Conservation (phyloP, 2,329 filamentous ascomycete genomes). For the Botryotinia calthae region DNA sequence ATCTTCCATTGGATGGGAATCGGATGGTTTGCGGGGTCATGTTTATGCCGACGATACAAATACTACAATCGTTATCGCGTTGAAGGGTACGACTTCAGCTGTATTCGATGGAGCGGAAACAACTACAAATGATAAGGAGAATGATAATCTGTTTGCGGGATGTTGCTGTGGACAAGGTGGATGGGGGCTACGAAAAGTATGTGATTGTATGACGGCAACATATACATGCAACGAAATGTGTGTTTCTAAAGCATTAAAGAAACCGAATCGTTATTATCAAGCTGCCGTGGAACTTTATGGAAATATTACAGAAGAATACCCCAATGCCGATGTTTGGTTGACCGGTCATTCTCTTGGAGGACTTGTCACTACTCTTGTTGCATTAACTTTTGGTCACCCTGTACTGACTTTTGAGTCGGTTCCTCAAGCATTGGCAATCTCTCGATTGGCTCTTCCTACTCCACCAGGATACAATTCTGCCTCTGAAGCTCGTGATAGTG, state of each 20-base stretch:
- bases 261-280: conserved; percentile 86
- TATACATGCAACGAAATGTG: conserved; percentile 91
- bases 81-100: conserved; percentile 85
- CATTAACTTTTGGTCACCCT: conserved; percentile 83
- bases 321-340: conserved; percentile 78
- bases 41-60: conserved; percentile 84
- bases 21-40: conserved; percentile 83
- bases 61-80: conserved; percentile 78
- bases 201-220: conserved; percentile 74
- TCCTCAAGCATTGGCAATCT: conserved; percentile 80
- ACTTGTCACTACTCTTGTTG: conserved; percentile 79
- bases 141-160: conserved; percentile 94
- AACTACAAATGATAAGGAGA: conserved; percentile 91
- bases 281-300: conserved; percentile 84
- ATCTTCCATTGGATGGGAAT: conserved; percentile 85
- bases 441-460: conserved; percentile 76
- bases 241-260: conserved; percentile 66
- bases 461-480: conserved; percentile 59
- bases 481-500: conserved; percentile 65
- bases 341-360: conserved; percentile 89
- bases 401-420: conserved; percentile 87
- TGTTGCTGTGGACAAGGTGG: conserved; percentile 93
- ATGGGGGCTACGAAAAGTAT: conserved; percentile 84
- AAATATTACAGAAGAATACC: conserved; percentile 85
- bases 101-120: conserved; percentile 94